phyloP scores from a whole-genome alignment of 1,284 basidiomycete genomes.

The Sanghuangporus weigelae region DNA sequence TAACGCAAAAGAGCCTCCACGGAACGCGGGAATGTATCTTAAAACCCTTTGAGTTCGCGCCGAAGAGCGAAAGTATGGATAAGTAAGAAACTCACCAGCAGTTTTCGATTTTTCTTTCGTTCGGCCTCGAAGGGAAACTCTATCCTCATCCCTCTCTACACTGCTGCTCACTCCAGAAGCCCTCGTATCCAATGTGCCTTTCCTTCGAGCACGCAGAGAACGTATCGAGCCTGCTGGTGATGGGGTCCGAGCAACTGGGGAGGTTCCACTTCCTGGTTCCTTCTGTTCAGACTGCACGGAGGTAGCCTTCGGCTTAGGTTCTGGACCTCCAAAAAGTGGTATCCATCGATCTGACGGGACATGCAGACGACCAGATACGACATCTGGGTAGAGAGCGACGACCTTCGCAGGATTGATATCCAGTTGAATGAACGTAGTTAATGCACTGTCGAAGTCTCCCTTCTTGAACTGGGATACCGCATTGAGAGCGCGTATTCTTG shows the following conservation, averaged over 20 bases:
- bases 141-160: conserved; percentile 52
- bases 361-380: conserved; percentile 75
- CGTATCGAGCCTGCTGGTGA: conserved; percentile 44
- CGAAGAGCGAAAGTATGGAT: too few species aligned
- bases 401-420: conserved; percentile 94
- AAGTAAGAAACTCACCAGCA: conserved; percentile 13
- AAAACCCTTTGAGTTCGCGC: background rate
- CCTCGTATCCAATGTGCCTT: conserved; percentile 12
- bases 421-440: conserved; percentile 84
- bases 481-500: conserved; percentile 60
- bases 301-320: conserved; percentile 22
- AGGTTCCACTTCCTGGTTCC: conserved; percentile 31
- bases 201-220: conserved; percentile 18
- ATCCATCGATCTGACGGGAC: conserved; percentile 76
- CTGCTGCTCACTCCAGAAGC: conserved; percentile 12
- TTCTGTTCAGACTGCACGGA: conserved; percentile 22
- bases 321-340: conserved; percentile 78
- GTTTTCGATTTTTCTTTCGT: conserved; percentile 32
- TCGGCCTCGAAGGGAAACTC: conserved; percentile 45
- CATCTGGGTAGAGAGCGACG: conserved; percentile 81
- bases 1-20: conserved; percentile 67
- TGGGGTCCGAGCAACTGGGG: conserved; percentile 23
- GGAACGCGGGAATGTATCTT: conserved; percentile 59
- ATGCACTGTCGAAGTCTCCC: conserved; percentile 68
- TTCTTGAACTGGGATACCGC: conserved; percentile 75